Evolutionary conservation across 495 filamentous ascomycete species (phyloP).

Genomic region (Acidiella bohemica): DNA sequence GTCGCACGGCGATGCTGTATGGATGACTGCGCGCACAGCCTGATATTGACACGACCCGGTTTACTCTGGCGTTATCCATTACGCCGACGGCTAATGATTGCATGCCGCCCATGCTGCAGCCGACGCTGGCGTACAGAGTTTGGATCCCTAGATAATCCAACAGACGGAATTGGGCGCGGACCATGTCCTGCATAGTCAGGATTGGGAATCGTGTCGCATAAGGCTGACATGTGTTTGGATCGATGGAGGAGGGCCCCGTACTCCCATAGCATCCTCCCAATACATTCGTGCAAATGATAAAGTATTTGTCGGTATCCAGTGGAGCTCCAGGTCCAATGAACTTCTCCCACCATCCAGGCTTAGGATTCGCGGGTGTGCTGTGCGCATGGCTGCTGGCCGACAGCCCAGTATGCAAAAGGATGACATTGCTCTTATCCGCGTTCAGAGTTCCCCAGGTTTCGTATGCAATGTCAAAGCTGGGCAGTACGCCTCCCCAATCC

Average conservation of each 20-base stretch:
- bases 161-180: conserved; percentile 83
- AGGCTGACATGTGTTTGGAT: conserved; percentile 72
- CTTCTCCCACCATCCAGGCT: conserved; percentile 97
- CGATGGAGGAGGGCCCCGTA: conserved; percentile 76
- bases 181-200: conserved; percentile 94
- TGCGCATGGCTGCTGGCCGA: conserved; percentile 94
- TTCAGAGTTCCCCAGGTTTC: conserved; percentile 88
- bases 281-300: conserved; percentile 92
- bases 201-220: conserved; percentile 97
- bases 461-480: conserved; percentile 78
- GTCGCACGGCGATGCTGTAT: conserved; percentile 98
- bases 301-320: conserved; percentile 82
- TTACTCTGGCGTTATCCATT: conserved; percentile 67
- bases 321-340: conserved; percentile 86
- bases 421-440: conserved; percentile 68
- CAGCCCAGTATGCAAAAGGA: conserved; percentile 85
- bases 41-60: conserved; percentile 74
- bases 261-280: conserved; percentile 93
- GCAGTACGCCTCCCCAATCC: conserved; percentile 85
- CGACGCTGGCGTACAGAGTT: conserved; percentile 82
- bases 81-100: conserved; percentile 87
- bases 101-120: conserved; percentile 97
- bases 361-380: conserved; percentile 69
- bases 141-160: conserved; percentile 67
- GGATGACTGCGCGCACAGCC: conserved; percentile 93